A percentile compares a stretch with the other conserved stretches of the same genome.
Conservation (phyloP, 139 green algal species). For the Medakamo hakoo region DNA sequence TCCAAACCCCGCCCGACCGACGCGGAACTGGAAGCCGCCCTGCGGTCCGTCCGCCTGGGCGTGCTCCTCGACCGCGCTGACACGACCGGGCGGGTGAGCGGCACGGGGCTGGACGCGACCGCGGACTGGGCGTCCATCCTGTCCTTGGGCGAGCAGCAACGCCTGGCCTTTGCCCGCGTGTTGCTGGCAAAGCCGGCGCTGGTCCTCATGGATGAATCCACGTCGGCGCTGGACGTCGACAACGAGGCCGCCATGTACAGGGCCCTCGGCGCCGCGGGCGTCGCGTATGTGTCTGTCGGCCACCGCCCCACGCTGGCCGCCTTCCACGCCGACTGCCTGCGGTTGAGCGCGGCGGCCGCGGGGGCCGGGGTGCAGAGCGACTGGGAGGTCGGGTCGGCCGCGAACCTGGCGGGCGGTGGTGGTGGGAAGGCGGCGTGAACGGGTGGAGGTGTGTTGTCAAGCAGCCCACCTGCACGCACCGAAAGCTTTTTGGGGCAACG, state of each 20-base stretch:
- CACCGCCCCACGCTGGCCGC: slow-evolving; percentile 63
- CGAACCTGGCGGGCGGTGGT: no score
- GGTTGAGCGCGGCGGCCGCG: slow-evolving; percentile 16
- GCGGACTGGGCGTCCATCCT: slow-evolving; percentile 73
- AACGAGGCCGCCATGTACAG: slow-evolving; percentile 79
- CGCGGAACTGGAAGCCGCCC: slow-evolving; percentile 34
- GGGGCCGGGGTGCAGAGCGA: no score
- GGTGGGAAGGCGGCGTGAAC: no score
- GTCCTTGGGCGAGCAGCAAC: slow-evolving; percentile 93
- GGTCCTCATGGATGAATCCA: slow-evolving; percentile 90
- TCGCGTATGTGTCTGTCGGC: slow-evolving; percentile 78
- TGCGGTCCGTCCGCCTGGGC: slow-evolving; percentile 42
- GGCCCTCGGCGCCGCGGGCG: slow-evolving; percentile 24
- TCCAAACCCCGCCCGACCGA: slow-evolving; percentile 35
- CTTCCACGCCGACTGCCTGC: slow-evolving; percentile 66
- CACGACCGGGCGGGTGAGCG: slow-evolving; percentile 11
- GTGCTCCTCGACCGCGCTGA: slow-evolving; percentile 29
- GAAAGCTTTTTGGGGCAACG: no score
- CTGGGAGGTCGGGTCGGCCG: no score
- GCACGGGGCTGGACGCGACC: slow-evolving; percentile 33
- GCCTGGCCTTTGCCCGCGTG: slow-evolving; percentile 78
- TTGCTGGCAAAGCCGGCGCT: slow-evolving; percentile 38
- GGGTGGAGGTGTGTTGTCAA: no score
- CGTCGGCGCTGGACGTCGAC: slow-evolving; percentile 65
- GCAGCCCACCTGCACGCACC: no score